Conservation (phyloP, 2,329 filamentous ascomycete genomes). For the Penicillium sp. region DNA sequence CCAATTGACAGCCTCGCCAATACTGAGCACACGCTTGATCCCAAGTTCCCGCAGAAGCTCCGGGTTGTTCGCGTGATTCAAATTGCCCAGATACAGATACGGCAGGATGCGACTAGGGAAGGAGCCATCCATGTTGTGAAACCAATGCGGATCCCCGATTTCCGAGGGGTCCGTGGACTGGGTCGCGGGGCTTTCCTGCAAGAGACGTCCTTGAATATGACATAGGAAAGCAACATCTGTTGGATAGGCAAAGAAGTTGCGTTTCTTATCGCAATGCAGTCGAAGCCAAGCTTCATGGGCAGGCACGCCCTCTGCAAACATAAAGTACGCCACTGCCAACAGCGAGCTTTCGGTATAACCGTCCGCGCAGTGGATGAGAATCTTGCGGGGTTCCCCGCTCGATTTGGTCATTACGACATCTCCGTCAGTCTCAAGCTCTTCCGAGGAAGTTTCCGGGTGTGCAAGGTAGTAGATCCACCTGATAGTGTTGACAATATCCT, state of each 20-base stretch:
- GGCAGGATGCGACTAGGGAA: constrained; percentile 83
- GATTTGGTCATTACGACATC: constrained; percentile 53
- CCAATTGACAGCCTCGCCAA: constrained; percentile 88
- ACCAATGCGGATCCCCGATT: constrained; percentile 67
- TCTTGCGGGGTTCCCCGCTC: constrained; percentile 55
- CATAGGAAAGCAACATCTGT: constrained; percentile 83
- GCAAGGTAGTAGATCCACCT: constrained; percentile 86
- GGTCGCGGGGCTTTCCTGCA: constrained; percentile 50
- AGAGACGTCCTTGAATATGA: constrained; percentile 69
- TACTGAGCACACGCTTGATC: constrained; percentile 83
- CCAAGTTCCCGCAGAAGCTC: constrained; percentile 75
- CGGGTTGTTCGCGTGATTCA: constrained; percentile 91
- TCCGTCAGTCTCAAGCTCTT: constrained; percentile 49
- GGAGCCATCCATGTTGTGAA: constrained; percentile 80
- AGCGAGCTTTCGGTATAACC: constrained; percentile 95
- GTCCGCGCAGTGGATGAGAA: constrained; percentile 90
- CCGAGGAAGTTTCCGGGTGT: constrained; percentile 53
- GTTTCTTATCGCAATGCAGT: constrained; percentile 73
- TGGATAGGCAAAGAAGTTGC: constrained; percentile 96
- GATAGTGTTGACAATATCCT: constrained; percentile 80
- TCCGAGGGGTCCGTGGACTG: constrained; percentile 22
- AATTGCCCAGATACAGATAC: constrained; percentile 95
- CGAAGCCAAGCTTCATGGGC: constrained; percentile 83
- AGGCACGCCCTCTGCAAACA: constrained; percentile 80
- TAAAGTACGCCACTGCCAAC: constrained; percentile 85